Evolutionary conservation across 2,329 filamentous ascomycete genomes (phyloP), one percentile per base, ranked within the genome.

Genomic region (Talaromyces albobiverticillius): DNA sequence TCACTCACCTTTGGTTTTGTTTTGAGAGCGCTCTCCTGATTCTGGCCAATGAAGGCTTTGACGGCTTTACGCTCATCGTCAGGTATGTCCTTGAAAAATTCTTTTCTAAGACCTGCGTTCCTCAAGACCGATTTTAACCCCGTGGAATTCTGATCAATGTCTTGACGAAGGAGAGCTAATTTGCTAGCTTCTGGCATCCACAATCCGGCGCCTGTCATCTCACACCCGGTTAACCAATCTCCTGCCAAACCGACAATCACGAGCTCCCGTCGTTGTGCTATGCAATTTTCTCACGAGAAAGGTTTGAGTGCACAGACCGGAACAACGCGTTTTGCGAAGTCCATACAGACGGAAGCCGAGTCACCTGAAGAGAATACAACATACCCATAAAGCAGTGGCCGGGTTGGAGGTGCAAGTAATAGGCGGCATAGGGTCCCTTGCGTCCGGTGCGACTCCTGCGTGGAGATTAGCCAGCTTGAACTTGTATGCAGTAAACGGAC

Each of bases 351-450:
- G 36, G 10, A 13, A 22, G 4, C 20, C 3, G 36, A 29, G 26
- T 29, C 10, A 29, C n/a, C n/a, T n/a, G 26, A 29, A 29, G 32
- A 46, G 29, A 36, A 41, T 26, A 49, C 25, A 38, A 79, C 81
- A 74, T 75, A 85, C 84, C 91, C 40, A 95, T 76, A 62, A 93
- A 88, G 66, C 84, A 87, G 48, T 80, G 76, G 22, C 76, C 76
- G 10, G 91, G 90, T 67, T 93, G 83, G 59, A 89, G 81, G 69
- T 95, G 90, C 18, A 96, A 74, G 72, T 95, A 96, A 74, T 96
- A 96, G 66, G 85, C 87, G 6, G 91, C 91, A 70, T 94, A 95
- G 9, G 88, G 86, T 0, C 90, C 90, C 71, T 96, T 95, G 52
- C 88, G 82, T 18, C 91, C 91, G 0, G 90, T 95, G 18, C 91